phyloP scores from a whole-genome alignment of 2,329 filamentous ascomycete species.

The Diaporthe batatas region DNA sequence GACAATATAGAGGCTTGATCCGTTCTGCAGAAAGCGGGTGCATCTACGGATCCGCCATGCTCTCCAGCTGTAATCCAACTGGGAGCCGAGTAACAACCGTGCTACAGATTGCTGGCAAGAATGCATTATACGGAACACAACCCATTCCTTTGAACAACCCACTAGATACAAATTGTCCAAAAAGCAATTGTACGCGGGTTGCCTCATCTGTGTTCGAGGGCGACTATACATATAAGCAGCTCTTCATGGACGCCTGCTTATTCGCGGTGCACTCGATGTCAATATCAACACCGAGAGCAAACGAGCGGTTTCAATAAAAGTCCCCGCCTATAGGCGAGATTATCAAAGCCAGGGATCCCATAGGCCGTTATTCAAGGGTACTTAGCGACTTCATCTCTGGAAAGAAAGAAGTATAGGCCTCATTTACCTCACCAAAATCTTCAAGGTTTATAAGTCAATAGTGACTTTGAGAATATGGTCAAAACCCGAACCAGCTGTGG shows the following conservation, averaged over 20 bases:
- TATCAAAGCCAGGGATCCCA: not conserved
- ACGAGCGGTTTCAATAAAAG: not conserved
- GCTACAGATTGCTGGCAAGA: not conserved
- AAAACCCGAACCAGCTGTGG: not conserved
- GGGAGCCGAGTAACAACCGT: no score
- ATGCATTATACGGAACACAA: not conserved
- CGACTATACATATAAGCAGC: not conserved
- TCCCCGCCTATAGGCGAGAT: not conserved
- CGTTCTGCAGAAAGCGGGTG: no score
- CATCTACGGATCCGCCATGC: no score
- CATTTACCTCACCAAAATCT: not conserved
- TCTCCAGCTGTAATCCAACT: no score
- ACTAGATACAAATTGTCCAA: no score
- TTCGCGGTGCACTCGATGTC: slow-evolving; percentile 5
- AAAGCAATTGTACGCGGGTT: no score
- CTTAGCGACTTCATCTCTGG: slow-evolving; percentile 8
- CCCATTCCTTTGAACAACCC: no score
- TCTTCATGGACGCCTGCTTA: not conserved
- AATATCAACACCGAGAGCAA: not conserved
- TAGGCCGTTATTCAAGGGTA: not conserved
- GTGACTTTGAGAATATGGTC: slow-evolving; percentile 4
- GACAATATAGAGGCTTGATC: no score
- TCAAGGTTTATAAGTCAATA: not conserved
- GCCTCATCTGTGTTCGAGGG: not conserved
- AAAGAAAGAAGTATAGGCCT: slow-evolving; percentile 1